phyloP scores from a whole-genome alignment of 345 rosid species.

The Eutrema japonicum region DNA sequence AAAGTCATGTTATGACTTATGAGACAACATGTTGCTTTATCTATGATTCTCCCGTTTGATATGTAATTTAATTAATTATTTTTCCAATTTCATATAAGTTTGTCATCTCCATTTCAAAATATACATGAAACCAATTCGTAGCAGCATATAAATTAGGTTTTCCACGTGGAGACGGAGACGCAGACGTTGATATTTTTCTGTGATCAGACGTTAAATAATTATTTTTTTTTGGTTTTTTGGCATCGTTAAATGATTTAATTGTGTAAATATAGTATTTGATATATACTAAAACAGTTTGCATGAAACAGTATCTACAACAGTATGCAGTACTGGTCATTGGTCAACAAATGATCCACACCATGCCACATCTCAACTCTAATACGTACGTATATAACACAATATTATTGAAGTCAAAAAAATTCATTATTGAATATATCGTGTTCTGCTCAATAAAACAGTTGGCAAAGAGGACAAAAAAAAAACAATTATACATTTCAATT shows the following conservation, averaged over 20 bases:
- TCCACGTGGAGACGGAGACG: conserved; percentile 33
- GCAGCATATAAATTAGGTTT: conserved; percentile 22
- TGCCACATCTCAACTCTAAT: conserved; percentile 29
- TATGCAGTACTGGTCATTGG: conserved; percentile 35
- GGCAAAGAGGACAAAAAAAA: neutral
- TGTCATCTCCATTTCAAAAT: conserved; percentile 9
- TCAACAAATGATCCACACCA: conserved; percentile 39
- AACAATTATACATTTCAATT: neutral
- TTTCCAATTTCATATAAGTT: neutral
- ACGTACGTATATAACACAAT: neutral
- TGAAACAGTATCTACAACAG: conserved; percentile 31
- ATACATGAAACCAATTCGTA: conserved; percentile 32
- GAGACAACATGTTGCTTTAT: conserved; percentile 8
- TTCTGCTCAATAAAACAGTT: conserved; percentile 37
- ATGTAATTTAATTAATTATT: neutral
- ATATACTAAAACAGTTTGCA: neutral
- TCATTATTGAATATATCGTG: conserved; percentile 20
- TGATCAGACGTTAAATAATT: neutral
- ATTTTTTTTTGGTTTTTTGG: no score
- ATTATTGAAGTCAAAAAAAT: conserved; percentile 32
- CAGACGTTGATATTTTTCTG: neutral
- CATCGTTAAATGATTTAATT: neutral
- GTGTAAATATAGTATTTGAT: neutral
- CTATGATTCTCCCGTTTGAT: conserved; percentile 9
- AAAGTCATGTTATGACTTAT: neutral